Percentiles rank a stretch among this genome's conserved stretches.
phyloP scores from a whole-genome alignment of 495 filamentous ascomycete species.

The Lasiosphaeris hirsuta region DNA sequence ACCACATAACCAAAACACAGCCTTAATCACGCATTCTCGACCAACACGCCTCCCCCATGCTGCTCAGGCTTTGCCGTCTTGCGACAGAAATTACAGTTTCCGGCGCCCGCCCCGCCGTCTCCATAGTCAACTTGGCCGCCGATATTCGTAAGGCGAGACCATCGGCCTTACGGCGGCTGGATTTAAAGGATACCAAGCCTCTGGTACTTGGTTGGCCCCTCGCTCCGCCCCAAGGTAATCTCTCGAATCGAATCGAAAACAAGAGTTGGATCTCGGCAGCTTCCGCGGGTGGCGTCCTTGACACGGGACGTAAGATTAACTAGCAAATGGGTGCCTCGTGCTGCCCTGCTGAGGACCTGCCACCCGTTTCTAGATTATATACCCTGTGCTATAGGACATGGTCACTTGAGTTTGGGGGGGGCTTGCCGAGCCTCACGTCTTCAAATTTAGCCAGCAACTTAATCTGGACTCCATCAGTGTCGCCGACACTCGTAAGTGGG shows the following conservation, averaged over 20 bases:
- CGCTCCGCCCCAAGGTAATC: background rate
- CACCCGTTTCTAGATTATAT: background rate
- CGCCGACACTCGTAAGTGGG: slow-evolving; percentile 9
- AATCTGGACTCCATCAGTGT: background rate
- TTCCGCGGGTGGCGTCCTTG: background rate
- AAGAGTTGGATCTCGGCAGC: background rate
- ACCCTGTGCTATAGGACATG: background rate
- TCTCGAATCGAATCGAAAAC: background rate
- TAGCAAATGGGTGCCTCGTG: too few species aligned
- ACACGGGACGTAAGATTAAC: background rate
- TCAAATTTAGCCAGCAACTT: background rate
- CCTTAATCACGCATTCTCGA: too few species aligned
- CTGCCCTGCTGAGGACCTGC: too few species aligned
- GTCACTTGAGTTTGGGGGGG: background rate
- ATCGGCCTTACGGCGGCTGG: background rate
- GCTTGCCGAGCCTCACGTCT: background rate
- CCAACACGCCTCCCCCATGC: too few species aligned
- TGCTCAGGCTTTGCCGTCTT: too few species aligned
- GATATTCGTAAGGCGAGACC: background rate
- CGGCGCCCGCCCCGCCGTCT: background rate
- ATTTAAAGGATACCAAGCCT: background rate
- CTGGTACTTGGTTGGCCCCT: too few species aligned
- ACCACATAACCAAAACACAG: too few species aligned
- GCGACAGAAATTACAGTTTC: background rate
- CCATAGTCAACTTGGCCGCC: background rate